Evolutionary conservation across 345 rosid genomes (phyloP).

Genomic region (Arabis alpina): DNA sequence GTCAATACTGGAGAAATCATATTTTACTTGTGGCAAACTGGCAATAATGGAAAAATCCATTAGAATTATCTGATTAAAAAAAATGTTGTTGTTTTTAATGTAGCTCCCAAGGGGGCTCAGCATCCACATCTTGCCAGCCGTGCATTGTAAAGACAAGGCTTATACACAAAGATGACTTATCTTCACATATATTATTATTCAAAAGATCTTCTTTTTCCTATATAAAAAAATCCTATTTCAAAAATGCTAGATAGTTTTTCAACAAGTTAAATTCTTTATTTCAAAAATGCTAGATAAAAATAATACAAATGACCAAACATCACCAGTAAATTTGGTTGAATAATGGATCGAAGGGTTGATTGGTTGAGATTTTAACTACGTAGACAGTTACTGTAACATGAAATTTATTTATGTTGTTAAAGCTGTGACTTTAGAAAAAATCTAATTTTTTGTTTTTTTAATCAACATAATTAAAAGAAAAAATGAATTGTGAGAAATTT

Average conservation of each 20-base stretch:
- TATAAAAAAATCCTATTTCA: background rate
- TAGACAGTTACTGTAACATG: too few species aligned
- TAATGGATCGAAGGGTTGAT: too few species aligned
- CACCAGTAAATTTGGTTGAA: too few species aligned
- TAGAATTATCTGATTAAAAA: too few species aligned
- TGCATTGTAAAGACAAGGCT: constrained; percentile 27
- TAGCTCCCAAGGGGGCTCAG: constrained; percentile 24
- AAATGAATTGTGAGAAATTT: too few species aligned
- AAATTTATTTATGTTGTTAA: too few species aligned
- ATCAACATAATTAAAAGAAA: too few species aligned
- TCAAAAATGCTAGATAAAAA: background rate
- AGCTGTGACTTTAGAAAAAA: too few species aligned
- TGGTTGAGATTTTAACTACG: too few species aligned
- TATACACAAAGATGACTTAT: constrained; percentile 25
- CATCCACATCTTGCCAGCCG: constrained; percentile 37
- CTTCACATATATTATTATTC: constrained; percentile 8
- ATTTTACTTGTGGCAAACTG: background rate
- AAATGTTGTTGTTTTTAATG: constrained; percentile 20
- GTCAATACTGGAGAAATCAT: background rate
- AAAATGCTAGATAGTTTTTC: background rate
- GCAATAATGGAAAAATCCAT: too few species aligned
- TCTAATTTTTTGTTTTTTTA: too few species aligned
- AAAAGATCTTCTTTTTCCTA: background rate
- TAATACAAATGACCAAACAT: background rate
- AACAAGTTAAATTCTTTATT: background rate